Conservation (phyloP, 208 protist species). For the Blastocrithidia nonstop region DNA sequence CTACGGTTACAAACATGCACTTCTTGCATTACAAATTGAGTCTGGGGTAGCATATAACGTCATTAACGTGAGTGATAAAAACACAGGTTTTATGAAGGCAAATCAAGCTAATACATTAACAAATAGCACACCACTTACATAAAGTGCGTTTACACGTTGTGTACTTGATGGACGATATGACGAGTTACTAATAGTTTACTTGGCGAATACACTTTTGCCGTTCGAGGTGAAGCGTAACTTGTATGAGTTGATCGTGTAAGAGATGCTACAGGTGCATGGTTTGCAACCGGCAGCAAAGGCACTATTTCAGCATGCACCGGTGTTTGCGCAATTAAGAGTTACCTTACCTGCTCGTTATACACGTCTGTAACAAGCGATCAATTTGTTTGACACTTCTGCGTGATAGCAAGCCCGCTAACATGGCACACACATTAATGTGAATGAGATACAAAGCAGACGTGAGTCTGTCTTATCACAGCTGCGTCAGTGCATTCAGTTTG, state of each 20-base stretch:
- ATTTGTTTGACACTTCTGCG: slow-evolving; percentile 11
- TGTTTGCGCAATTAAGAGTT: slow-evolving; percentile 38
- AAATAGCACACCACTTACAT: slow-evolving; percentile 7
- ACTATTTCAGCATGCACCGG: slow-evolving; percentile 58
- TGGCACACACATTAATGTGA: slow-evolving; percentile 10
- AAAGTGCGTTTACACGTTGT: slow-evolving; percentile 14
- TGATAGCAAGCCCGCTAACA: slow-evolving; percentile 5
- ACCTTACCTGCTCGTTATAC: slow-evolving; percentile 35
- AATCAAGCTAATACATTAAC: background rate
- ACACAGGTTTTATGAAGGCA: background rate
- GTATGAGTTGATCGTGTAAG: slow-evolving; percentile 71
- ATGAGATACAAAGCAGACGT: no score
- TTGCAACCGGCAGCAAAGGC: slow-evolving; percentile 43
- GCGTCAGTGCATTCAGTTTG: background rate
- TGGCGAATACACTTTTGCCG: slow-evolving; percentile 43
- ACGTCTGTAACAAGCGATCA: slow-evolving; percentile 39
- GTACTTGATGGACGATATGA: slow-evolving; percentile 66
- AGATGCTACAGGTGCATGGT: slow-evolving; percentile 48
- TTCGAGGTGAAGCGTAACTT: slow-evolving; percentile 41
- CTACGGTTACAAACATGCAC: slow-evolving; percentile 38
- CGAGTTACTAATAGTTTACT: slow-evolving; percentile 46
- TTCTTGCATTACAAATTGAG: slow-evolving; percentile 59
- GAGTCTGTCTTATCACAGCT: slow-evolving; percentile 17
- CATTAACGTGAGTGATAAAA: slow-evolving; percentile 17
- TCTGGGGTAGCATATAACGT: slow-evolving; percentile 68